A percentile compares a stretch with the other conserved stretches of the same genome.
phyloP scores from a whole-genome alignment of 495 filamentous ascomycete species.

The Penicillium waksmanii region DNA sequence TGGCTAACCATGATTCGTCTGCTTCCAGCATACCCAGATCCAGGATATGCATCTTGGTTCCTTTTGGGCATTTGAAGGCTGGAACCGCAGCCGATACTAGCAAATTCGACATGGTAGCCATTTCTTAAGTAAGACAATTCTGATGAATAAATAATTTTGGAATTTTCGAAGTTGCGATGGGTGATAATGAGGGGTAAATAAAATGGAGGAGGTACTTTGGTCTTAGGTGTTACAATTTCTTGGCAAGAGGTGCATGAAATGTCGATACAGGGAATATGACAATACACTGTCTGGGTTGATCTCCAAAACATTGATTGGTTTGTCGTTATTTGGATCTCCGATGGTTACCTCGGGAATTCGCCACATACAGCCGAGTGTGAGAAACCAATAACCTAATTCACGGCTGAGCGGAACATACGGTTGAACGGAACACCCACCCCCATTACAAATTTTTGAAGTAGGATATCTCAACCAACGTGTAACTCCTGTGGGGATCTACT shows the following conservation, averaged over 20 bases:
- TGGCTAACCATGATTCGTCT: slow-evolving; percentile 32
- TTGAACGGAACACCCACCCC: too few species aligned
- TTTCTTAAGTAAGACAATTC: background rate
- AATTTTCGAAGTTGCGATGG: background rate
- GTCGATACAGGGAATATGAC: background rate
- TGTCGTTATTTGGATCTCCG: too few species aligned
- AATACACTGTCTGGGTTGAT: background rate
- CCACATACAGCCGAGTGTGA: too few species aligned
- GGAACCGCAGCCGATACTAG: slow-evolving; percentile 20
- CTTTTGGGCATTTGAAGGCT: slow-evolving; percentile 22
- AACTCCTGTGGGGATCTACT: too few species aligned
- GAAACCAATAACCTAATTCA: too few species aligned
- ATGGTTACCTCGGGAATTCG: too few species aligned
- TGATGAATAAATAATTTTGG: background rate
- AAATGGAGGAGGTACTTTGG: background rate
- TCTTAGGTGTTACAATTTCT: background rate
- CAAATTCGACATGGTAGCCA: slow-evolving; percentile 5
- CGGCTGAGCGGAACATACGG: too few species aligned
- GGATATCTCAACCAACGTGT: too few species aligned
- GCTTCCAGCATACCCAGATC: slow-evolving; percentile 32
- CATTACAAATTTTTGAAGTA: too few species aligned
- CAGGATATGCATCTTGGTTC: slow-evolving; percentile 38
- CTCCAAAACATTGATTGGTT: too few species aligned
- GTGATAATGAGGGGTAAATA: background rate
- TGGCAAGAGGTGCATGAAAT: background rate